Conservation (phyloP, 257 asterid species). For the Ocimum tenuiflorum region DNA sequence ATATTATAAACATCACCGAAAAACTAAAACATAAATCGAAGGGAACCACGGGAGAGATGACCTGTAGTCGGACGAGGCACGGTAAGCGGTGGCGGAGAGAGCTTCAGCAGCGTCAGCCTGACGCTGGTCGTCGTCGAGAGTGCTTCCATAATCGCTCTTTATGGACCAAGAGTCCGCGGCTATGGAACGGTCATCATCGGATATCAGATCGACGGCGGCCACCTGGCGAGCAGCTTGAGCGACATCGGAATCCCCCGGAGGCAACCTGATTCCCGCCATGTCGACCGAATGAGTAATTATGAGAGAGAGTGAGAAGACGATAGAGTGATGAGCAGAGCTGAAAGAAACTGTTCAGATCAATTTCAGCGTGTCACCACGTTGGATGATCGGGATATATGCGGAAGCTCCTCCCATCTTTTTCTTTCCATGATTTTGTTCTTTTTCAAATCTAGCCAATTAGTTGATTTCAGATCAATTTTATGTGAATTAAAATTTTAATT, state of each 20-base stretch:
- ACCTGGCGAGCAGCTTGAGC: conserved; percentile 60
- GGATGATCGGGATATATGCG: conserved; percentile 32
- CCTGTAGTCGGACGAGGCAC: conserved; percentile 92
- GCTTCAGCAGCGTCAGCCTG: conserved; percentile 98
- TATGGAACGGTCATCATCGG: conserved; percentile 92
- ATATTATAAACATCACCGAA: background rate
- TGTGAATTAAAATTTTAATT: too few relatives aligned
- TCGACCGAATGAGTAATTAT: conserved; percentile 10
- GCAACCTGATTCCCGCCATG: conserved; percentile 87
- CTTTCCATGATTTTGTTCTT: background rate
- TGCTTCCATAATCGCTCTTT: conserved; percentile 96
- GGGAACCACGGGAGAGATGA: conserved; percentile 10
- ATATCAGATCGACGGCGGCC: conserved; percentile 68
- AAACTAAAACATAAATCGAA: conserved; percentile 3
- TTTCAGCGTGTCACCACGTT: conserved; percentile 34
- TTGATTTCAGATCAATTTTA: too few relatives aligned
- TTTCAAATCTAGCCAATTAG: too few relatives aligned
- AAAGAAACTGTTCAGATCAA: conserved; percentile 24
- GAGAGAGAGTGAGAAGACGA: too few relatives aligned
- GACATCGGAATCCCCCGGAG: conserved; percentile 70
- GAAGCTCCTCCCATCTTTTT: background rate
- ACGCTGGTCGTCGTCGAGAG: conserved; percentile 97
- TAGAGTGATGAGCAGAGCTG: conserved; percentile 21
- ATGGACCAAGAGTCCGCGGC: conserved; percentile 99
- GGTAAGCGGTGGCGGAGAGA: conserved; percentile 57